These are phyloP conservation scores for Aspergillus felis DNA, from an alignment of 2,329 filamentous ascomycete genomes.

Conservation along the genomic window DNA sequence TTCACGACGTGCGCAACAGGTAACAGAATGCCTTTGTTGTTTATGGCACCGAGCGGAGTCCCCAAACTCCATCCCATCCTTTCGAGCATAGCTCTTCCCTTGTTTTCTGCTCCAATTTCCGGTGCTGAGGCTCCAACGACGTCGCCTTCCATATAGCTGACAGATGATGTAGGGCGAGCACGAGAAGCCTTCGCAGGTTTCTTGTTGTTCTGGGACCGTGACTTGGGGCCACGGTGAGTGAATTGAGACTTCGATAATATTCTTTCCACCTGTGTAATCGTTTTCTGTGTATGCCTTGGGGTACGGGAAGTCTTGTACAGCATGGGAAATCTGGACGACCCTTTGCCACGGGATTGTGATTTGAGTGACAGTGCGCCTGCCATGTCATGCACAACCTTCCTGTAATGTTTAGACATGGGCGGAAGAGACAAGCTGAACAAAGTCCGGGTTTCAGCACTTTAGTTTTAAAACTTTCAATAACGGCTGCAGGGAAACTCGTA, in stretches of 20 bases:
- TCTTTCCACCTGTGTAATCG: conserved; percentile 45
- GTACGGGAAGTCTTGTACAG: conserved; percentile 72
- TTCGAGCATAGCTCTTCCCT: conserved; percentile 80
- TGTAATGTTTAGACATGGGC: conserved; percentile 74
- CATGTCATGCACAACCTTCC: conserved; percentile 76
- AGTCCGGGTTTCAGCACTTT: conserved; percentile 5
- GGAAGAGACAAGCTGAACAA: conserved; percentile 64
- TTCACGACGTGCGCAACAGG: conserved; percentile 87
- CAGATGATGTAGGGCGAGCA: conserved; percentile 43
- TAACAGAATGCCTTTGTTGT: conserved; percentile 84
- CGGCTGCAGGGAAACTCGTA: conserved; percentile 39
- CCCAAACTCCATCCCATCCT: conserved; percentile 97
- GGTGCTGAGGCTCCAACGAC: conserved; percentile 80
- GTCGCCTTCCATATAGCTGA: conserved; percentile 75
- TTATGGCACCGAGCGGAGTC: conserved; percentile 71
- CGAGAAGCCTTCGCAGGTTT: conserved; percentile 24
- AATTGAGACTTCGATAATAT: conserved; percentile 34
- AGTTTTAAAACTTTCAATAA: not conserved
- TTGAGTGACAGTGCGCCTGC: conserved; percentile 72
- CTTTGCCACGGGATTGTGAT: conserved; percentile 77
- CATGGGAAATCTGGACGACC: conserved; percentile 68
- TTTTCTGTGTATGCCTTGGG: conserved; percentile 54
- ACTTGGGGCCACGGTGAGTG: conserved; percentile 22
- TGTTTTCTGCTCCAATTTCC: conserved; percentile 78
- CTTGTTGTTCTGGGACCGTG: conserved; percentile 19